Evolutionary conservation across 2,329 filamentous ascomycete species (phyloP), one percentile per base, ranked within the genome.

Genomic region (Paracamarosporium sp.): DNA sequence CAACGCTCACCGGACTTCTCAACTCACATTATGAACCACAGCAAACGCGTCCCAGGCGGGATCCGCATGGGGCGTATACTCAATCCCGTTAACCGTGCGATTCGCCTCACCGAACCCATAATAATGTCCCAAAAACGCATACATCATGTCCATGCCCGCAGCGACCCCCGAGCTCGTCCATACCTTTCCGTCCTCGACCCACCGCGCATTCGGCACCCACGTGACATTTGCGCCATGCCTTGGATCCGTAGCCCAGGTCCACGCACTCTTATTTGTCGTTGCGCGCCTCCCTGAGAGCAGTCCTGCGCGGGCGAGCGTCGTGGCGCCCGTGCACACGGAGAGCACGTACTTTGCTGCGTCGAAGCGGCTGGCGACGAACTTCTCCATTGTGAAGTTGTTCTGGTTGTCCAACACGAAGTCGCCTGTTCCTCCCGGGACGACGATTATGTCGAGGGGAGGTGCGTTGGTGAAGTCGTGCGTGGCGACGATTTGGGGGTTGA

Each of bases 181-280:
- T 7, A 89, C 75, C 55, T 88, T 88, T 15, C 84, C 86, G 74
- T 89, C 86, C 1, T 79, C 73, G 0, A 88, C 83, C 83, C 85
- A 90, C 46, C 88, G 78, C 27, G 88, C 88, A n/a, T 78, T 78
- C 1, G 78, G 75, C 28, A 86, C 79, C 87, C 88, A 90, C 1
- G 82, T 73, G 0, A 87, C 83, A 2, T 80, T 75, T 0, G 80
- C 77, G 0, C 83, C 80, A 53, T 81, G 73, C 1, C 73, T 66
- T 0, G 71, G 80, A 4, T 83, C 80, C 47, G 48, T 53, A 5
- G 56, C 57, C 2, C 46, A 53, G 20, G 70, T 69, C 80, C 82
- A 89, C 0, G 79, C 76, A 3, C 67, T 67, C 73, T 90, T 90
- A 67, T 90, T 90, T 8, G 86, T 88, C 2, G 88, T 90, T 2